Conservation (phyloP, 2,329 filamentous ascomycete species). For the Fusarium mangiferae region DNA sequence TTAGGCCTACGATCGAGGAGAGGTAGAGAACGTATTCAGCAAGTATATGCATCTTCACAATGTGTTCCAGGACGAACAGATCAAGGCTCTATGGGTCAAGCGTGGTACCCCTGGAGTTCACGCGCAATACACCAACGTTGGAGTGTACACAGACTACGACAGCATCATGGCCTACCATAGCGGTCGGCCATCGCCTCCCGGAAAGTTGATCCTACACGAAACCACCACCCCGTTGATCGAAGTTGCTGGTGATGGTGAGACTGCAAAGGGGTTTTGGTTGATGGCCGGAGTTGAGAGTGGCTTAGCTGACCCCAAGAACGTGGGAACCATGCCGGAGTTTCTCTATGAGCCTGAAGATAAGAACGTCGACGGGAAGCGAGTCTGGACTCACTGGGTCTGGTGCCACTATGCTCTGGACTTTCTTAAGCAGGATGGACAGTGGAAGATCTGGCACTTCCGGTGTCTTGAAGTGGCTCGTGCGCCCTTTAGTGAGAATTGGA, state of each 20-base stretch:
- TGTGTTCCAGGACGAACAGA: neutral
- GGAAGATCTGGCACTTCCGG: neutral
- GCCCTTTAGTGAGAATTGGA: neutral
- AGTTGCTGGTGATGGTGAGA: neutral
- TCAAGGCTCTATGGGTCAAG: neutral
- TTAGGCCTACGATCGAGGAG: neutral
- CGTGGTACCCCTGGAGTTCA: neutral
- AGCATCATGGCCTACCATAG: neutral
- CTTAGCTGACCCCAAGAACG: neutral
- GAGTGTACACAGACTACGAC: neutral
- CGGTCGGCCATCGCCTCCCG: fast-evolving
- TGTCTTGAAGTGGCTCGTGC: neutral
- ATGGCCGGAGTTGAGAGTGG: neutral
- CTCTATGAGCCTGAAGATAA: neutral
- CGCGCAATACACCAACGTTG: neutral
- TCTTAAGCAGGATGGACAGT: neutral
- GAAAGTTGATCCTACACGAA: neutral
- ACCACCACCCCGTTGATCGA: neutral
- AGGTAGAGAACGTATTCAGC: neutral
- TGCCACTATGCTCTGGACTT: neutral
- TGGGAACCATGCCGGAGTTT: neutral
- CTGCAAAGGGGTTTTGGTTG: neutral
- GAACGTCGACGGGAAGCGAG: fast-evolving
- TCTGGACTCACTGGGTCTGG: neutral
- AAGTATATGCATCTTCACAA: neutral